Evolutionary conservation across 768 basidiomycete species (phyloP), one percentile per base, ranked within the genome.

Genomic region (Amanita pseudoporphyria): DNA sequence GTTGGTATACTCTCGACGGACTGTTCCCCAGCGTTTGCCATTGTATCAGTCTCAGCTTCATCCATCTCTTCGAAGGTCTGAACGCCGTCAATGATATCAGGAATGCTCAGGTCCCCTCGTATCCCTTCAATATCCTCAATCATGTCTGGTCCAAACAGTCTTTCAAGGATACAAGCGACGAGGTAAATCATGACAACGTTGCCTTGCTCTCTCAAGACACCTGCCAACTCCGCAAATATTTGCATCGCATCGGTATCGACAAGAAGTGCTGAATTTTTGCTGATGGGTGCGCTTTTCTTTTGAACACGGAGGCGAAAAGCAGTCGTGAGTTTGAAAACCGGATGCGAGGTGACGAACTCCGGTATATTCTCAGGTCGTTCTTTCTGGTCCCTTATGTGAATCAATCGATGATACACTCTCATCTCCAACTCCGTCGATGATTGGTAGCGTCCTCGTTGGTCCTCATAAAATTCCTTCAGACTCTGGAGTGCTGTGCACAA

Each of bases 381-480:
- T 54, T 66, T 77, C 58, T 87, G 85, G 63, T 93, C 87, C 24
- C 90, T 82, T 38, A 97, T 84, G 58, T 96, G 91, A 24, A 88
- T 84, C 26, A 98, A 78, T 41, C 94, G 81, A 60, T 94, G 89
- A 66, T 97, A 99, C 1, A 96, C 82, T 28, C 90, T 82, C 82
- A 99, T 96, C 65, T 99, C 95, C 40, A 97, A 77, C 60, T 98
- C 94, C 33, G 85, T 87, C 0, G 85, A 80, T 9, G 85, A 86
- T 57, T 81, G 67, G 53, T 84, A 83, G 36, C 69, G 66, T 7
- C 71, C 75, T 0, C 79, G 72, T 51, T 87, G 82, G 58, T 96
- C 94, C 54, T 88, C 82, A 60, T 96, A 95, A 58, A 91, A 93
- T 60, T 97, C 88, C 64, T 90, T 92, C 49, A 98, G 73, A 57